phyloP scores from a whole-genome alignment of 208 protist genomes.

The Trypanosoma caninum region DNA sequence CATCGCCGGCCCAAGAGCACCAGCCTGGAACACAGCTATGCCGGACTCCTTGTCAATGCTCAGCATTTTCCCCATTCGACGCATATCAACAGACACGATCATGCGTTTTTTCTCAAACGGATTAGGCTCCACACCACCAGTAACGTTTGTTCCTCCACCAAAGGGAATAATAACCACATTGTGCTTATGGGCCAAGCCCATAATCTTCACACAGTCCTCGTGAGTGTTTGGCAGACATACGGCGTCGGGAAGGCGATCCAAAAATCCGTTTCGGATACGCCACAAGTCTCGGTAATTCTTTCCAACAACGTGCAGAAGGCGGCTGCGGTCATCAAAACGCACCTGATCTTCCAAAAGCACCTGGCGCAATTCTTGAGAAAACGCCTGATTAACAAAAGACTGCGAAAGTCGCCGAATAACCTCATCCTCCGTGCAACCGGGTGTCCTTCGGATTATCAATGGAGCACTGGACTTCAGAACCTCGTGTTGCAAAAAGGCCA shows the following conservation, averaged over 20 bases:
- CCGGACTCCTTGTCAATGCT: constrained; percentile 83
- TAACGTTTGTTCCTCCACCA: constrained; percentile 94
- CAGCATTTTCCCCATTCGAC: constrained; percentile 89
- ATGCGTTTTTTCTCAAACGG: constrained; percentile 85
- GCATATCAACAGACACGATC: constrained; percentile 92
- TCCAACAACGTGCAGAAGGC: constrained; percentile 84
- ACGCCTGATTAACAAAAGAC: constrained; percentile 73
- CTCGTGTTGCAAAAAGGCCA: constrained; percentile 82
- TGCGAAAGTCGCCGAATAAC: constrained; percentile 60
- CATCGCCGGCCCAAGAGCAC: constrained; percentile 88
- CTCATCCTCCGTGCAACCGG: constrained; percentile 70
- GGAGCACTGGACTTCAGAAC: constrained; percentile 41
- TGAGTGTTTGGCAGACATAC: constrained; percentile 87
- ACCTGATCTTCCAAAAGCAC: constrained; percentile 61
- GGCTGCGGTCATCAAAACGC: constrained; percentile 63
- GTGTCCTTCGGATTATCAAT: constrained; percentile 45
- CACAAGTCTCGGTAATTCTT: constrained; percentile 94
- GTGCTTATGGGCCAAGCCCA: constrained; percentile 83
- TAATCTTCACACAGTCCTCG: constrained; percentile 82
- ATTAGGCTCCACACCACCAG: constrained; percentile 85
- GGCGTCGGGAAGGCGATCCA: constrained; percentile 89
- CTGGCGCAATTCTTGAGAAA: constrained; percentile 58
- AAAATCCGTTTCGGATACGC: constrained; percentile 79
- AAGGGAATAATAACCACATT: constrained; percentile 93
- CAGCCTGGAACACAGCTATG: constrained; percentile 86